Evolutionary conservation across 495 filamentous ascomycete genomes (phyloP).

Genomic region (Baudoinia panamericana): DNA sequence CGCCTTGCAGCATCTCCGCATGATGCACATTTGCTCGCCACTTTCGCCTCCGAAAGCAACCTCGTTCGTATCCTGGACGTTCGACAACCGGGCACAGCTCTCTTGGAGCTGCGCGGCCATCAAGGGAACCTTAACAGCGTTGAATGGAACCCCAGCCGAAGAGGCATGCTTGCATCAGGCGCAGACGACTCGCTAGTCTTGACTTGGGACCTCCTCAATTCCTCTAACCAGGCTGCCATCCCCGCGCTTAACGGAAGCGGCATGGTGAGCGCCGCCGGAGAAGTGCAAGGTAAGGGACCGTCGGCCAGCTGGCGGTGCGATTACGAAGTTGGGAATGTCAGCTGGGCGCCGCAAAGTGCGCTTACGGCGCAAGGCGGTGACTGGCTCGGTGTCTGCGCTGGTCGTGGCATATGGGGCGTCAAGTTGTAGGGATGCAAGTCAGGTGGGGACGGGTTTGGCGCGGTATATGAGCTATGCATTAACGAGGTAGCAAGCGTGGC

Average conservation of each 20-base stretch:
- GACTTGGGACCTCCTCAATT: slow-evolving; percentile 83
- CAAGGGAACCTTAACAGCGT: slow-evolving; percentile 73
- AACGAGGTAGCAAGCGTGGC: slow-evolving; percentile 4
- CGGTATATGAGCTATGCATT: slow-evolving; percentile 5
- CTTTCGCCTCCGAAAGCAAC: slow-evolving; percentile 86
- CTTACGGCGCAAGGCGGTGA: slow-evolving; percentile 66
- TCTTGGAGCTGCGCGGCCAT: slow-evolving; percentile 91
- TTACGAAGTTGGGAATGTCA: slow-evolving; percentile 88
- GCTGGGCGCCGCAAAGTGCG: slow-evolving; percentile 76
- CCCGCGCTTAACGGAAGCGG: slow-evolving; percentile 8
- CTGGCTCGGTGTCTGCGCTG: slow-evolving; percentile 88
- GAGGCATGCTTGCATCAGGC: slow-evolving; percentile 82
- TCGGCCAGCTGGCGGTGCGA: slow-evolving; percentile 80
- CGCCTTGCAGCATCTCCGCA: slow-evolving; percentile 90
- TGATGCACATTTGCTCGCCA: slow-evolving; percentile 88
- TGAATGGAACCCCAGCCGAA: slow-evolving; percentile 82
- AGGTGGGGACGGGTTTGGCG: not conserved
- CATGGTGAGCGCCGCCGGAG: not conserved
- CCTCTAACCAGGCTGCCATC: slow-evolving; percentile 29
- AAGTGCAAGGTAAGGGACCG: slow-evolving; percentile 11
- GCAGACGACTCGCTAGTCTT: slow-evolving; percentile 84
- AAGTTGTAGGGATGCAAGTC: slow-evolving; percentile 25
- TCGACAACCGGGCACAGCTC: slow-evolving; percentile 86
- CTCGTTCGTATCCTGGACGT: slow-evolving; percentile 93
- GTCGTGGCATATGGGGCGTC: slow-evolving; percentile 83